A percentile compares a stretch with the other conserved stretches of the same genome.
These are phyloP conservation scores for Sechiopsis laciniata DNA, from an alignment of 306 rosid species.

Conservation along the genomic window DNA sequence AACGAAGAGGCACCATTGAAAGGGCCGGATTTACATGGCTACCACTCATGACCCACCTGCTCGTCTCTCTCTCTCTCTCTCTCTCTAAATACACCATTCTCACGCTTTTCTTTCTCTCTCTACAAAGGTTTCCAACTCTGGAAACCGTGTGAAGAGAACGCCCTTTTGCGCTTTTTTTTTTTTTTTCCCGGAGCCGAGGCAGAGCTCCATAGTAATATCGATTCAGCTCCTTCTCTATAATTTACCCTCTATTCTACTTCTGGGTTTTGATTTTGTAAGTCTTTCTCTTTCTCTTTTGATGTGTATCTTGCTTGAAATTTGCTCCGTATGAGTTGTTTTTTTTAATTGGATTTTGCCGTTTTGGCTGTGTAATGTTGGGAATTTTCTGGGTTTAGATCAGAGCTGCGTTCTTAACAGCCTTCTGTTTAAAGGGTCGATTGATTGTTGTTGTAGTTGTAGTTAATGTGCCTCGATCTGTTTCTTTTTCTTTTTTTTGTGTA, in stretches of 20 bases:
- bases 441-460: background rate
- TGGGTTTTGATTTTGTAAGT: constrained; percentile 12
- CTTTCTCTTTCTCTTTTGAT: background rate
- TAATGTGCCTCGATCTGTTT: constrained; percentile 9
- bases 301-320: background rate
- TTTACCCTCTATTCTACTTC: background rate
- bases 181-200: constrained; percentile 18
- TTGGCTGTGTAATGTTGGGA: background rate
- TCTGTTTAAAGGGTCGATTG: background rate
- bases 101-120: constrained; percentile 7
- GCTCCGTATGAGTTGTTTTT: background rate
- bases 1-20: too few relatives aligned
- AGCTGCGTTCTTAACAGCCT: background rate
- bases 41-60: too few relatives aligned
- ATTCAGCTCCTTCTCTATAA: background rate
- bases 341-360: background rate
- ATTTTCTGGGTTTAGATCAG: constrained; percentile 9
- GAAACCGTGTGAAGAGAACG: constrained; percentile 16
- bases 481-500: too few relatives aligned
- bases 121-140: constrained; percentile 1
- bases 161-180: background rate
- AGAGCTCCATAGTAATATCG: background rate
- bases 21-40: too few relatives aligned
- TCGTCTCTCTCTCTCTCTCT: background rate
- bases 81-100: background rate